Evolutionary conservation across 73 alveolate species (phyloP).

Genomic region (Blepharisma stoltei): DNA sequence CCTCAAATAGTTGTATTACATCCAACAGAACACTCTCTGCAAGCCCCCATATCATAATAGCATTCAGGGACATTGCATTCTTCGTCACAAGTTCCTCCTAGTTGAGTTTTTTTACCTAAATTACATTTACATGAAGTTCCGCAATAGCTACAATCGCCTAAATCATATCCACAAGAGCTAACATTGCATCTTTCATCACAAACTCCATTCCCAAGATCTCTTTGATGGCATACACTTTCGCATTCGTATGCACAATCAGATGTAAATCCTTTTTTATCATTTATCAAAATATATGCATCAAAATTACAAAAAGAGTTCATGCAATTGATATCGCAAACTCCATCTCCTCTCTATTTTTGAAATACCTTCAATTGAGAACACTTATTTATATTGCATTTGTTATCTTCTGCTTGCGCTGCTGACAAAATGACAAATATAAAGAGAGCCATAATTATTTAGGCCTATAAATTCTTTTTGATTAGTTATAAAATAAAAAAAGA

Average conservation of each 20-base stretch:
- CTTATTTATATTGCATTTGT: no score
- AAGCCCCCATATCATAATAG: background rate
- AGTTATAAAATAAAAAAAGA: no score
- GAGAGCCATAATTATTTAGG: no score
- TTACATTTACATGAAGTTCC: background rate
- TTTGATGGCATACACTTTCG: background rate
- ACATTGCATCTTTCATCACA: background rate
- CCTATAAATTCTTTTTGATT: no score
- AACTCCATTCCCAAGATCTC: background rate
- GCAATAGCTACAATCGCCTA: background rate
- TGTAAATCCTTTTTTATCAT: background rate
- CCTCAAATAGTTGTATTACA: background rate
- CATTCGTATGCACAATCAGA: background rate
- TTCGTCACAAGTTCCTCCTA: background rate
- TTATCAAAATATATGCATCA: no score
- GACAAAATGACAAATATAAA: no score
- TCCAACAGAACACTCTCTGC: background rate
- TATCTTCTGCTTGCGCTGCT: no score
- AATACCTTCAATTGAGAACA: no score
- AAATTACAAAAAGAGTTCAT: no score
- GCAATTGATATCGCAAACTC: no score
- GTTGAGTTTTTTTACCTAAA: background rate
- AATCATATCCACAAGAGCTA: background rate
- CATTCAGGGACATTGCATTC: conserved; percentile 15
- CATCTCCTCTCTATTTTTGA: no score